Conservation (phyloP, 2,329 filamentous ascomycete genomes). For the Colletotrichum limetticola region DNA sequence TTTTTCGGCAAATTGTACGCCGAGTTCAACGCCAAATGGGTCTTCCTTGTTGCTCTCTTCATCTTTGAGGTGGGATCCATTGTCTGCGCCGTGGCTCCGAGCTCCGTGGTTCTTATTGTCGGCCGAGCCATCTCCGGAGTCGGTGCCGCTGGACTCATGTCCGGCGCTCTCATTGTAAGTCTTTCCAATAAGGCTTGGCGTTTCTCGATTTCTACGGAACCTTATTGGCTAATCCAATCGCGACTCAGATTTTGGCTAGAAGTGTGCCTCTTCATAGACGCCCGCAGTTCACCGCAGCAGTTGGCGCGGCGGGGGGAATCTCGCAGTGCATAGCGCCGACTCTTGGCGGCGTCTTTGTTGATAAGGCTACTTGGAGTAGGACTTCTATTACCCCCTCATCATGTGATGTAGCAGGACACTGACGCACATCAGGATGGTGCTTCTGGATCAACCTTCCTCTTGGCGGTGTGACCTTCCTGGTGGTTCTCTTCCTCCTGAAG, state of each 20-base stretch:
- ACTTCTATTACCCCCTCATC: neutral
- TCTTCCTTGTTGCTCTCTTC: constrained; percentile 41
- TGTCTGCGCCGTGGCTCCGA: constrained; percentile 52
- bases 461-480: constrained; percentile 54
- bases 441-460: constrained; percentile 58
- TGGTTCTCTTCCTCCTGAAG: constrained; percentile 53
- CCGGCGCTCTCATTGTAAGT: constrained; percentile 37
- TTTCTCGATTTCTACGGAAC: neutral
- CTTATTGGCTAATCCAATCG: neutral
- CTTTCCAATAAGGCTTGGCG: neutral
- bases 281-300: constrained; percentile 63
- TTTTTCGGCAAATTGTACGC: constrained; percentile 65
- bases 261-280: constrained; percentile 63
- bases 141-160: constrained; percentile 41
- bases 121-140: constrained; percentile 53
- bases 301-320: constrained; percentile 66
- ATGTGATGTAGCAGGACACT: neutral
- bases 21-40: constrained; percentile 62
- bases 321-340: constrained; percentile 61
- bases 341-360: constrained; percentile 60
- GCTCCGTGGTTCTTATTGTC: constrained; percentile 50
- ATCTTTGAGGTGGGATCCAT: constrained; percentile 58
- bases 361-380: constrained; percentile 57
- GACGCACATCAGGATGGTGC: constrained; percentile 49
- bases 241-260: constrained; percentile 56